Conservation (phyloP, 164 flowering plant genomes). For the Tinospora cordifolia region DNA sequence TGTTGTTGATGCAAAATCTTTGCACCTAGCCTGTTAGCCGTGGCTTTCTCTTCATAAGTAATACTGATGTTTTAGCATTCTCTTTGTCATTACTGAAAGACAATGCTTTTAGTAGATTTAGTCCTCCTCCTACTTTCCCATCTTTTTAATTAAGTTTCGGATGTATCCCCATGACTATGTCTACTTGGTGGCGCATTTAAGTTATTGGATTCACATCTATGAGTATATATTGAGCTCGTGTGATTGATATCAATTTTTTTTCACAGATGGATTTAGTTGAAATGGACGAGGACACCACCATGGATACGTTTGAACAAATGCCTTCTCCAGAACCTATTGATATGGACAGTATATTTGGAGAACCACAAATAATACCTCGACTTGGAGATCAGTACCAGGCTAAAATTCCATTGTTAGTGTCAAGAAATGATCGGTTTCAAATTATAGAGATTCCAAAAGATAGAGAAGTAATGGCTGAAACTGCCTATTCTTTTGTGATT, state of each 20-base stretch:
- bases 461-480: conserved; percentile 7
- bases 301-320: conserved; percentile 4
- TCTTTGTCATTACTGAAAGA: background rate
- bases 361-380: conserved; percentile 7
- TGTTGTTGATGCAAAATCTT: background rate
- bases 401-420: conserved; percentile 1
- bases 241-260: background rate
- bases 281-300: background rate
- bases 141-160: background rate
- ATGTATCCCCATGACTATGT: background rate
- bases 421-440: background rate
- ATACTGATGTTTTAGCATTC: background rate
- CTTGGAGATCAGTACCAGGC: conserved; percentile 12
- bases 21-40: background rate
- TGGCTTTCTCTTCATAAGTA: background rate
- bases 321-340: background rate
- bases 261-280: conserved; percentile 10
- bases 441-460: background rate
- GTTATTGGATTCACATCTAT: background rate
- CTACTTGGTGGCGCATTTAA: background rate
- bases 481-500: conserved; percentile 17
- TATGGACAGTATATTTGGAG: background rate
- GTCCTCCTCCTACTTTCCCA: too few species aligned
- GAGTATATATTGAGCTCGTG: background rate
- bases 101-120: background rate